Evolutionary conservation across 73 alveolate genomes (phyloP), one percentile per base, ranked within the genome.

Genomic region (Tetrahymena borealis): DNA sequence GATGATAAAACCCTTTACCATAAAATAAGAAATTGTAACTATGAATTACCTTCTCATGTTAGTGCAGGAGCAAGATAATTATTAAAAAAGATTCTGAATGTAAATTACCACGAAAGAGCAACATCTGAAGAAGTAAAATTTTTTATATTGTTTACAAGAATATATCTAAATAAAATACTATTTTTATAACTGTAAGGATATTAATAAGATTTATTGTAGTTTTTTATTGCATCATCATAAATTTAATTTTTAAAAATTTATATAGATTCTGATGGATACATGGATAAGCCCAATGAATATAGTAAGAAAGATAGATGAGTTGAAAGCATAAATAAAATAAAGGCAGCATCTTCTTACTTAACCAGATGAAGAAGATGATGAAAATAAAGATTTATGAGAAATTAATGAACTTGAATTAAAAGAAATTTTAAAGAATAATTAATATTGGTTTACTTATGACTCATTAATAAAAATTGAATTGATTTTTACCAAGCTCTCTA

Each of bases 21-120:
- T 38, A 94, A 95, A 90, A 95, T 95, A 12, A 79, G 85, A 90
- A 32, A 78, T n/a, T 96, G 96, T 8, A 79, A 85, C 36, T 94
- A 60, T 42, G 94, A 90, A 35, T 93, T 91, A 37, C 97, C 97
- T 20, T 90, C 94, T 32, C 79, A 38, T 33, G 77, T 95, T 15
- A 39, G 93, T 20, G 43, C n/a, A 39, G 95, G 79, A 38, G 97
- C 94, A 15, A 91, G 60, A 77, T 33, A 43, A 24, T 39, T 95
- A 31, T 78, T 95, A 36, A 28, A 78, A 33, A 40, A 16, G 13
- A 94, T 95, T 92, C 77, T 95, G 16, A 94, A 90, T 36, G 94
- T 91, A 28, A 95, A 95, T 78, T 79, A 93, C 32, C 40, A 40
- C 33, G 93, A 91, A 40, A 91, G 97, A 41, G 60, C 95, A 5